A percentile compares a stretch with the other conserved stretches of the same genome.
These are phyloP conservation scores for Penicillium egyptiacum DNA, from an alignment of 495 filamentous ascomycete species.

Conservation along the genomic window DNA sequence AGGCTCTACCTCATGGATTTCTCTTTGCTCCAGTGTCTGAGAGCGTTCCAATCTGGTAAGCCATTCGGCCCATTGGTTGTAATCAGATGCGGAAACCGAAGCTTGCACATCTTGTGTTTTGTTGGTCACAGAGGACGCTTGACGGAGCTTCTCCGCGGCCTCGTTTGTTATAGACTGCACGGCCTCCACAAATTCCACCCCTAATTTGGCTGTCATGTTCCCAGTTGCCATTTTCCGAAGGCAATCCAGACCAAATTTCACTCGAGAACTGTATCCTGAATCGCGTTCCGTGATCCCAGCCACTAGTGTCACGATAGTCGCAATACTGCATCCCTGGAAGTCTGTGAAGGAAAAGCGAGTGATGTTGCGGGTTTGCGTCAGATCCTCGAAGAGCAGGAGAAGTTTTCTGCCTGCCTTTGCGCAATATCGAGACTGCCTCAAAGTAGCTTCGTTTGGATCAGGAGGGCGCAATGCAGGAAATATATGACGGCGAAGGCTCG, in stretches of 20 bases:
- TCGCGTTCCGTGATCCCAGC: conserved; percentile 29
- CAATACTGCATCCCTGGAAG: conserved; percentile 35
- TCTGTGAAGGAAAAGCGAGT: conserved; percentile 34
- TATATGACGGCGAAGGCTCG: conserved; percentile 5
- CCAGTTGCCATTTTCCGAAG: conserved; percentile 28
- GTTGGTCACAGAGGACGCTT: neutral
- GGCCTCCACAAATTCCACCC: conserved; percentile 28
- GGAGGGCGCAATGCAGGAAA: neutral
- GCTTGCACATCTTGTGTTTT: neutral
- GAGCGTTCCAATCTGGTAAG: conserved; percentile 7
- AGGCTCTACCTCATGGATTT: neutral
- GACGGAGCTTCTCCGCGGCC: conserved; percentile 17
- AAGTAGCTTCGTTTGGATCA: neutral
- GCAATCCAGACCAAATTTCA: conserved; percentile 23
- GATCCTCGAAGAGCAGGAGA: conserved; percentile 22
- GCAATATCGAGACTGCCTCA: conserved; percentile 16
- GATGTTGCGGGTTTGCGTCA: conserved; percentile 17
- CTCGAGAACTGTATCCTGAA: conserved; percentile 20
- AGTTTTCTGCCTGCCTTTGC: conserved; percentile 23
- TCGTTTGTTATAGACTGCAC: conserved; percentile 28
- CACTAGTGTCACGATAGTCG: conserved; percentile 30
- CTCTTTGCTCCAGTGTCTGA: neutral
- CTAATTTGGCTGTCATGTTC: conserved; percentile 26
- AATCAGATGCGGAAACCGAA: conserved; percentile 3
- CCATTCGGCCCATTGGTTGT: conserved; percentile 23